Conservation (phyloP, 1,284 basidiomycete species). For the Ganoderma lingzhi region DNA sequence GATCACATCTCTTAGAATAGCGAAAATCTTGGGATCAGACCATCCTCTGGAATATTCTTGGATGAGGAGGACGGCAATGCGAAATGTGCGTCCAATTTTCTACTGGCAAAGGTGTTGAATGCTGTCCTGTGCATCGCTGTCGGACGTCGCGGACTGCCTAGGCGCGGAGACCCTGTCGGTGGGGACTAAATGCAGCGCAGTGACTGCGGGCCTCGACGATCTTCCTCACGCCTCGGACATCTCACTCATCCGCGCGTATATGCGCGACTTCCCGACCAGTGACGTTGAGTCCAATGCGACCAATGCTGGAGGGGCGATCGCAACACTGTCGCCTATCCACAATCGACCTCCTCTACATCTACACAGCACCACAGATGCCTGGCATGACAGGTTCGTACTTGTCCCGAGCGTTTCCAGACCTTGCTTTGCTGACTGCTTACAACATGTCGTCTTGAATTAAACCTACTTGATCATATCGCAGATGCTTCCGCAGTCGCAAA, state of each 20-base stretch:
- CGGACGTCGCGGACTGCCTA: conserved; percentile 7
- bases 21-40: conserved; percentile 59
- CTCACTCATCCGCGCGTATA: conserved; percentile 16
- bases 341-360: conserved; percentile 63
- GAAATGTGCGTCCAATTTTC: conserved; percentile 47
- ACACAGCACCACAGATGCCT: conserved; percentile 44
- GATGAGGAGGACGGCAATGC: conserved; percentile 52
- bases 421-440: background rate
- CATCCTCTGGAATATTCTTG: conserved; percentile 58
- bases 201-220: conserved; percentile 8
- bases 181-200: conserved; percentile 3
- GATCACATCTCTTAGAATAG: conserved; percentile 56
- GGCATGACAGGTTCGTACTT: conserved; percentile 20
- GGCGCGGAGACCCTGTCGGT: background rate
- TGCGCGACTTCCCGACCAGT: conserved; percentile 44
- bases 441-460: background rate
- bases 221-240: conserved; percentile 1
- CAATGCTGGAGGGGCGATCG: conserved; percentile 43
- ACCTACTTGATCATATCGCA: conserved; percentile 10
- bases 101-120: background rate
- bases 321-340: conserved; percentile 50
- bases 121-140: conserved; percentile 3
- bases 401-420: background rate
- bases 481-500: conserved; percentile 25
- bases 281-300: conserved; percentile 52